phyloP scores from a whole-genome alignment of 2,329 filamentous ascomycete genomes.

The Fusarium sp. region DNA sequence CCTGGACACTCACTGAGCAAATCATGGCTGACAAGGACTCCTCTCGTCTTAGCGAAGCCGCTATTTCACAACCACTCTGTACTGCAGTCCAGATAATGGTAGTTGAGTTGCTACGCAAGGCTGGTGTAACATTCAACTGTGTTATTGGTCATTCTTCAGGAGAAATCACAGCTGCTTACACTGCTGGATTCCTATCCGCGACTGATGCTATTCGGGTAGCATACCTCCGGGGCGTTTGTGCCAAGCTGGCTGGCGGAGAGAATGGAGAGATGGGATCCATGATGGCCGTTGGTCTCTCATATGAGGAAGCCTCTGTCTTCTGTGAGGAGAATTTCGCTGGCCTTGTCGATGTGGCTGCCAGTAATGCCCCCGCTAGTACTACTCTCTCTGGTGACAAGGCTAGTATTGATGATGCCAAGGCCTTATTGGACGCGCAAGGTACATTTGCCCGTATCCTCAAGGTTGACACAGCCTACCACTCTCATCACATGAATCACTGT shows the following conservation, averaged over 20 bases:
- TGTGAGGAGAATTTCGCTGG: slow-evolving; percentile 21
- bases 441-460: slow-evolving; percentile 43
- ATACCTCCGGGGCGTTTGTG: slow-evolving; percentile 14
- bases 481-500: slow-evolving; percentile 53
- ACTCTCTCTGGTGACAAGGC: slow-evolving; percentile 45
- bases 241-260: neutral
- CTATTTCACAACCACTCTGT: slow-evolving; percentile 44
- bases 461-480: slow-evolving; percentile 60
- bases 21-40: neutral
- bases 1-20: slow-evolving; percentile 31
- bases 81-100: slow-evolving; percentile 43
- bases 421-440: slow-evolving; percentile 15
- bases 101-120: slow-evolving; percentile 39
- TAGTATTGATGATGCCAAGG: slow-evolving; percentile 36
- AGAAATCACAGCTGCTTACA: slow-evolving; percentile 60
- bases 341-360: slow-evolving; percentile 36
- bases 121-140: slow-evolving; percentile 45
- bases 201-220: slow-evolving; percentile 39
- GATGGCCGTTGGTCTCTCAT: slow-evolving; percentile 37
- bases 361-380: slow-evolving; percentile 33
- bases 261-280: slow-evolving; percentile 2
- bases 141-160: slow-evolving; percentile 60
- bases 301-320: slow-evolving; percentile 20
- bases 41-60: slow-evolving; percentile 30
- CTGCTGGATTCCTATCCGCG: slow-evolving; percentile 51